phyloP scores from a whole-genome alignment of 768 basidiomycete species.

The Lactarius tabidus region DNA sequence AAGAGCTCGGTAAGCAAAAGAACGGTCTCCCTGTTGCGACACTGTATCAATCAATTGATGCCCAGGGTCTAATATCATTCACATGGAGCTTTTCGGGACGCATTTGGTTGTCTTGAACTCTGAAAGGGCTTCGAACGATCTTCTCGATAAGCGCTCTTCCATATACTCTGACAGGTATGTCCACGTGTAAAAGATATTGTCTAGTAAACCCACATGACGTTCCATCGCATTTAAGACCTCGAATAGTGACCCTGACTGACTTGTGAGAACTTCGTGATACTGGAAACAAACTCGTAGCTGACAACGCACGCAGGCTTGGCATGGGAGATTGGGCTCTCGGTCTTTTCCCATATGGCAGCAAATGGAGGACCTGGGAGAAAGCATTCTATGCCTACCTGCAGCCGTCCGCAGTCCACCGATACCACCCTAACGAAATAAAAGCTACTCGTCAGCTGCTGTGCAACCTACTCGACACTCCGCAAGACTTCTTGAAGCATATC shows the following conservation, averaged over 20 bases:
- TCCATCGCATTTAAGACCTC: constrained; percentile 17
- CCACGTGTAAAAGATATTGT: background rate
- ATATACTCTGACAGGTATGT: constrained; percentile 34
- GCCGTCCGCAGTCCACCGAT: constrained; percentile 30
- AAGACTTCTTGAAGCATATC: constrained; percentile 35
- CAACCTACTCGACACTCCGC: constrained; percentile 35
- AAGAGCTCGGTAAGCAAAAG: constrained; percentile 22
- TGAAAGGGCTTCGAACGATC: constrained; percentile 29
- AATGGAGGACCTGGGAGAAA: constrained; percentile 41
- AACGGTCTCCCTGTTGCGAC: background rate
- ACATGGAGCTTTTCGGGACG: constrained; percentile 28
- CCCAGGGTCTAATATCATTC: constrained; percentile 30
- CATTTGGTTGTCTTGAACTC: constrained; percentile 32
- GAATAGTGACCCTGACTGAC: constrained; percentile 29
- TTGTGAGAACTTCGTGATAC: constrained; percentile 18
- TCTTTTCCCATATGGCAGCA: constrained; percentile 38
- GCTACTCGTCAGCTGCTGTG: constrained; percentile 34
- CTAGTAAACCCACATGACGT: background rate
- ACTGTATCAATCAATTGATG: background rate
- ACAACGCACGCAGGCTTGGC: constrained; percentile 35
- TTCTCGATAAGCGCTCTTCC: constrained; percentile 32
- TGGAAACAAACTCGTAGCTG: background rate
- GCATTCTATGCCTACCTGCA: constrained; percentile 42
- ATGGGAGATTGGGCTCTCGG: constrained; percentile 37
- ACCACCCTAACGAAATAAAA: constrained; percentile 32